phyloP scores from a whole-genome alignment of 306 rosid species.

The Urtica urens region DNA sequence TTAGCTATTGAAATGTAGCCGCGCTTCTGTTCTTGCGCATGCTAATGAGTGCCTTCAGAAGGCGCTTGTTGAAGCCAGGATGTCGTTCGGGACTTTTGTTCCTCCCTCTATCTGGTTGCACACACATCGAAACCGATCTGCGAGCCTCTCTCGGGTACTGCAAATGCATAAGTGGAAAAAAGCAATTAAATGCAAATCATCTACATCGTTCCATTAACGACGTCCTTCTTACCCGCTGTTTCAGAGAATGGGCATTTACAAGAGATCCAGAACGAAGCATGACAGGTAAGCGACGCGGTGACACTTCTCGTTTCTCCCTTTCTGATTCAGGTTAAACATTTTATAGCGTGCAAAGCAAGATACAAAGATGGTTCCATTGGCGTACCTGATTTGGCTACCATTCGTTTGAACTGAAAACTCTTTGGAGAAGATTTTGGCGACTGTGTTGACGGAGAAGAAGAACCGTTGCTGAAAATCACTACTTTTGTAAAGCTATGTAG shows the following conservation, averaged over 20 bases:
- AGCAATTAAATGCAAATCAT: not conserved
- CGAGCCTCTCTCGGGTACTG: conserved; percentile 19
- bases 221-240: conserved; percentile 17
- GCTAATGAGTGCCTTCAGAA: conserved; percentile 24
- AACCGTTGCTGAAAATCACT: conserved; percentile 10
- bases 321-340: not conserved
- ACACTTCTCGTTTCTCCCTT: conserved; percentile 15
- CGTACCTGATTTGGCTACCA: conserved; percentile 15
- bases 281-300: conserved; percentile 16
- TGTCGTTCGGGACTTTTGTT: conserved; percentile 5
- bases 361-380: not conserved
- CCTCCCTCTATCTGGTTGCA: conserved; percentile 6
- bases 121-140: conserved; percentile 20
- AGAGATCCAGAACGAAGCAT: conserved; percentile 19
- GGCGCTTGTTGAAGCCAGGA: conserved; percentile 9
- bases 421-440: conserved; percentile 15
- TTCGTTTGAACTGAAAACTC: conserved; percentile 15
- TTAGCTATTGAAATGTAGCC: no score
- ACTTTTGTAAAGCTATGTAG: not conserved
- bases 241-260: conserved; percentile 14
- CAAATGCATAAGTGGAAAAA: not conserved
- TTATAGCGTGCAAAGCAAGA: not conserved
- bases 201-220: not conserved
- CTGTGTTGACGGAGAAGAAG: conserved; percentile 7
- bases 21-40: conserved; percentile 18